Evolutionary conservation across 129 eudicot species (phyloP).

Genomic region (Rutidosis leptorrhynchoides): DNA sequence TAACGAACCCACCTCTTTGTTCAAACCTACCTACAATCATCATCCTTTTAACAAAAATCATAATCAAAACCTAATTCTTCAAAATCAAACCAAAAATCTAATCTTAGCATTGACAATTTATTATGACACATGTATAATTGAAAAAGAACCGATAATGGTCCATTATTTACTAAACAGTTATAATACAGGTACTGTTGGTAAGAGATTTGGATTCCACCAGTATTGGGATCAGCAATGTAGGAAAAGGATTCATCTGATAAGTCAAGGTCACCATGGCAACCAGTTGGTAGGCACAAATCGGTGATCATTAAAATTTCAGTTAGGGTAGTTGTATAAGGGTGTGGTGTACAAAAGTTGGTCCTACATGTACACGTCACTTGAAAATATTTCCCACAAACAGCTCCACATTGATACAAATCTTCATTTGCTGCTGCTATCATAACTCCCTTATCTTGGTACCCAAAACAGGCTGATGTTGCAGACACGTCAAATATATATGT

Average conservation of each 20-base stretch:
- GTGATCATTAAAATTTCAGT: slow-evolving; percentile 20
- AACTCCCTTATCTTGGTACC: slow-evolving; percentile 19
- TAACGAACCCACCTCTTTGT: too few species aligned
- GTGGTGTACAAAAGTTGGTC: slow-evolving; percentile 20
- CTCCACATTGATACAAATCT: slow-evolving; percentile 18
- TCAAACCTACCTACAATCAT: too few species aligned
- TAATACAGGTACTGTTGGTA: not conserved
- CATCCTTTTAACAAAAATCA: too few species aligned
- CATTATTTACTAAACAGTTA: too few species aligned
- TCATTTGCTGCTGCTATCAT: slow-evolving; percentile 33
- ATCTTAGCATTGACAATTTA: too few species aligned
- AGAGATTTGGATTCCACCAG: slow-evolving; percentile 4
- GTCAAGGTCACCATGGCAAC: slow-evolving; percentile 26
- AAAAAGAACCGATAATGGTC: too few species aligned
- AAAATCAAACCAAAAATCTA: too few species aligned
- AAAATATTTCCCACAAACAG: slow-evolving; percentile 20
- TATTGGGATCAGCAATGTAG: slow-evolving; percentile 5
- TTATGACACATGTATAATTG: too few species aligned
- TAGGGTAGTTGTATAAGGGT: slow-evolving; percentile 10
- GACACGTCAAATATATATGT: not conserved
- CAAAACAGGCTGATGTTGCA: slow-evolving; percentile 31
- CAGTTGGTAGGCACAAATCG: slow-evolving; percentile 20
- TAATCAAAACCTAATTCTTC: too few species aligned
- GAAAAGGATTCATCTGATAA: slow-evolving; percentile 23
- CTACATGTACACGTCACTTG: slow-evolving; percentile 23